Conservation (phyloP, 345 rosid species). For the Brassica juncea region DNA sequence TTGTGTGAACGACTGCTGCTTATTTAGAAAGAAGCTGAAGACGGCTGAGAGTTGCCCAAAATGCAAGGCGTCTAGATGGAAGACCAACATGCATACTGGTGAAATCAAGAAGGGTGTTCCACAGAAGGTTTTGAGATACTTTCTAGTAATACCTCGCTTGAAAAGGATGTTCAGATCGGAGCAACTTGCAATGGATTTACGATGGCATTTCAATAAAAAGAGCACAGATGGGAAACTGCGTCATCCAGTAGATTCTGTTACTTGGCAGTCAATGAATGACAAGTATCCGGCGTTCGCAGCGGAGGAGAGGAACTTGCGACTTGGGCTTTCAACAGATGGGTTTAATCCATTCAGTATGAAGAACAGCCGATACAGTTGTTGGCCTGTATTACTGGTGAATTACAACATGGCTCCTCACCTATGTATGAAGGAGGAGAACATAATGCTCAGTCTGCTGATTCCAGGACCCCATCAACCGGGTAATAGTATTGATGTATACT, state of each 20-base stretch:
- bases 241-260: neutral
- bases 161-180: neutral
- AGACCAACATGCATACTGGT: neutral
- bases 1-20: too few relatives aligned
- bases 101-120: neutral
- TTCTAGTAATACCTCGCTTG: neutral
- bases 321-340: neutral
- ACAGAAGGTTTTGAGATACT: neutral
- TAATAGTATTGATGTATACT: neutral
- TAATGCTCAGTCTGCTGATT: neutral
- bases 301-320: neutral
- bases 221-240: neutral
- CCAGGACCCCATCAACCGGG: neutral
- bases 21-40: neutral
- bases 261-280: neutral
- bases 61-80: neutral
- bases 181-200: neutral
- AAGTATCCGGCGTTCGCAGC: neutral
- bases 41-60: neutral
- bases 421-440: neutral
- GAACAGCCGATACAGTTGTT: neutral
- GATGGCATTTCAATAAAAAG: neutral
- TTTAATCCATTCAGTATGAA: neutral
- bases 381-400: neutral
- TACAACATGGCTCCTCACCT: neutral